A percentile compares a stretch with the other conserved stretches of the same genome.
Evolutionary conservation across 2,329 filamentous ascomycete species (phyloP).

Genomic region (Metarhizium rileyi): DNA sequence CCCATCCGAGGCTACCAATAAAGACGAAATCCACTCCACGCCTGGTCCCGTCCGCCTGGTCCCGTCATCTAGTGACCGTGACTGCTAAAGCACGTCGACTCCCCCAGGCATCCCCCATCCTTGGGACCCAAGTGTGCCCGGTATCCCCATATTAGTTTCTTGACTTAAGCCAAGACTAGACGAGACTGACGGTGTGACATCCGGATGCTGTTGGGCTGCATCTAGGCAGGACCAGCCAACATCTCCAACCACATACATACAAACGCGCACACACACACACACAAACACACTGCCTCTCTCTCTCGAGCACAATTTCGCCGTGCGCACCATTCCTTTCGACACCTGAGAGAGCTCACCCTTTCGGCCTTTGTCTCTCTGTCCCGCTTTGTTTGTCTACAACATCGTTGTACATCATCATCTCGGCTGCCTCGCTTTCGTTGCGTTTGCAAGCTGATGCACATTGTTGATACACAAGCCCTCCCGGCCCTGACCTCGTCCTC

Average conservation of each 20-base stretch:
- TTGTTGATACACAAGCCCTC: not conserved
- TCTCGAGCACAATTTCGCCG: too few relatives aligned
- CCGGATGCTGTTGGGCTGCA: conserved; percentile 1
- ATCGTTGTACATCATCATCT: not conserved
- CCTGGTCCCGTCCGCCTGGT: too few relatives aligned
- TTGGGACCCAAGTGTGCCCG: too few relatives aligned
- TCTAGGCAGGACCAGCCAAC: not conserved
- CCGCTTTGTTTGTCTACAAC: not conserved
- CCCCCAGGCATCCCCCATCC: too few relatives aligned
- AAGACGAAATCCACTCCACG: too few relatives aligned
- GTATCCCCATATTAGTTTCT: too few relatives aligned
- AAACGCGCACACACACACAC: too few relatives aligned
- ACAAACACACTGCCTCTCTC: too few relatives aligned
- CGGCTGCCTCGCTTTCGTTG: not conserved
- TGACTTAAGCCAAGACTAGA: too few relatives aligned
- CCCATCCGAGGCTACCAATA: too few relatives aligned
- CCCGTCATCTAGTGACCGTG: too few relatives aligned
- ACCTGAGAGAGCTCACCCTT: not conserved
- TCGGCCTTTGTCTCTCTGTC: not conserved
- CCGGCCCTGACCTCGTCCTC: not conserved
- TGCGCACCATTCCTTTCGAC: not conserved
- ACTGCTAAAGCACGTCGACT: too few relatives aligned
- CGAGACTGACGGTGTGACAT: not conserved
- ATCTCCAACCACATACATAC: not conserved
- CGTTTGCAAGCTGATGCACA: not conserved